These are phyloP conservation scores for Wickerhamomyces sp. DNA, from an alignment of 1,139 yeast species.

Conservation along the genomic window DNA sequence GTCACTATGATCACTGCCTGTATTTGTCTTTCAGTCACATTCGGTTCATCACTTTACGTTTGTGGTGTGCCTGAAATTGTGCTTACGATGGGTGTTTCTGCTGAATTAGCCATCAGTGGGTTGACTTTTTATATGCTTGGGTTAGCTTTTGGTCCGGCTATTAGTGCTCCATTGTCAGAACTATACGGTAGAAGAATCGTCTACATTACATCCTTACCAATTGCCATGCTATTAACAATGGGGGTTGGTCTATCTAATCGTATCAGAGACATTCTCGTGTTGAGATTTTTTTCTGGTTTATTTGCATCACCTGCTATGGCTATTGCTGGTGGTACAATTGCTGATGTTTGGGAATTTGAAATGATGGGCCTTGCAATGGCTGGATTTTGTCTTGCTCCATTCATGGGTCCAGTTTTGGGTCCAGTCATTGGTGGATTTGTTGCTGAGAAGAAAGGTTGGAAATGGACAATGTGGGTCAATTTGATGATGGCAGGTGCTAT, in stretches of 20 bases:
- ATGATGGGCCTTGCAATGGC: constrained; percentile 68
- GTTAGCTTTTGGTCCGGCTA: constrained; percentile 63
- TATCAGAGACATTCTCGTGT: constrained; percentile 53
- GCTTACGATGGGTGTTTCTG: constrained; percentile 41
- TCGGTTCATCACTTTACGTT: constrained; percentile 67
- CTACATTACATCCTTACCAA: constrained; percentile 55
- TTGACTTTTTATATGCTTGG: constrained; percentile 69
- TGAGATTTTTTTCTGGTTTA: constrained; percentile 76
- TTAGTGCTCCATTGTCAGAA: constrained; percentile 78
- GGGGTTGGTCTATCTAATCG: constrained; percentile 65
- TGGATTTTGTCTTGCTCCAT: constrained; percentile 63
- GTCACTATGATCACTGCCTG: constrained; percentile 58
- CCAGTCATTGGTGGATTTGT: constrained; percentile 82
- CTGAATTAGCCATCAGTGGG: constrained; percentile 60
- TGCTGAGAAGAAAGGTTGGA: constrained; percentile 63
- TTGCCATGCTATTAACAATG: constrained; percentile 69
- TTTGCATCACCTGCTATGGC: constrained; percentile 83
- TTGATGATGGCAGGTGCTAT: constrained; percentile 67
- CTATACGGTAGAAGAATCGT: constrained; percentile 65
- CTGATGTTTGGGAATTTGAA: constrained; percentile 68
- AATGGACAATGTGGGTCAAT: constrained; percentile 77
- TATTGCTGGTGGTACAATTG: constrained; percentile 80
- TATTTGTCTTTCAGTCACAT: constrained; percentile 60
- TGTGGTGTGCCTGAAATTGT: constrained; percentile 53
- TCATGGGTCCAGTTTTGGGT: constrained; percentile 77